These are phyloP conservation scores for Hyaloscypha variabilis DNA, from an alignment of 495 filamentous ascomycete species.

Conservation along the genomic window DNA sequence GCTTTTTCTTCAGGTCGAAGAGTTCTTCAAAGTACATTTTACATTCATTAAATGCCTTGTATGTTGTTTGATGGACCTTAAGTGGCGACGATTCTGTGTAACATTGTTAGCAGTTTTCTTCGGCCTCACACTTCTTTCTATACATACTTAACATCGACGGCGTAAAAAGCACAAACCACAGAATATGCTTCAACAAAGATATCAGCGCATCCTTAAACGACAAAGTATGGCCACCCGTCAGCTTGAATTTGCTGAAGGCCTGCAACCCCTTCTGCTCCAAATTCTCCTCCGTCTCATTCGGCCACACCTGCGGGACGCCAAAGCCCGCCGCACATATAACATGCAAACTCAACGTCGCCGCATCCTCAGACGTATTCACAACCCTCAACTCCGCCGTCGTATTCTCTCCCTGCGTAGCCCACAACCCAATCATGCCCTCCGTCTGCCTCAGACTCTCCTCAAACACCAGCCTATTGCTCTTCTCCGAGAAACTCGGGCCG, in stretches of 20 bases:
- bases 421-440: constrained; percentile 21
- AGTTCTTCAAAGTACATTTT: constrained; percentile 25
- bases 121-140: background rate
- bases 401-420: constrained; percentile 14
- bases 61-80: constrained; percentile 7
- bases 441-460: constrained; percentile 24
- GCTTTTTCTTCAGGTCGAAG: constrained; percentile 14
- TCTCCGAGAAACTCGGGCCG: constrained; percentile 70
- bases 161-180: constrained; percentile 54
- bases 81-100: constrained; percentile 14
- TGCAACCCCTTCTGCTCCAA: constrained; percentile 42
- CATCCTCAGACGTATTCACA: constrained; percentile 14
- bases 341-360: constrained; percentile 23
- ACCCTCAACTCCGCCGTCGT: constrained; percentile 15
- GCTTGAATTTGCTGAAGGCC: constrained; percentile 18
- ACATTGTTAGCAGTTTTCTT: background rate
- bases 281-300: constrained; percentile 45
- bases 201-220: constrained; percentile 42
- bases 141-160: constrained; percentile 43
- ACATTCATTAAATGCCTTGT: constrained; percentile 14
- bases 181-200: constrained; percentile 44
- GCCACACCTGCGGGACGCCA: constrained; percentile 58
- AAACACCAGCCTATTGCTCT: constrained; percentile 63
- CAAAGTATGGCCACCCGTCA: constrained; percentile 56
- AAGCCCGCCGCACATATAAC: constrained; percentile 30